phyloP scores from a whole-genome alignment of 345 rosid species.

The Excoecaria agallocha region DNA sequence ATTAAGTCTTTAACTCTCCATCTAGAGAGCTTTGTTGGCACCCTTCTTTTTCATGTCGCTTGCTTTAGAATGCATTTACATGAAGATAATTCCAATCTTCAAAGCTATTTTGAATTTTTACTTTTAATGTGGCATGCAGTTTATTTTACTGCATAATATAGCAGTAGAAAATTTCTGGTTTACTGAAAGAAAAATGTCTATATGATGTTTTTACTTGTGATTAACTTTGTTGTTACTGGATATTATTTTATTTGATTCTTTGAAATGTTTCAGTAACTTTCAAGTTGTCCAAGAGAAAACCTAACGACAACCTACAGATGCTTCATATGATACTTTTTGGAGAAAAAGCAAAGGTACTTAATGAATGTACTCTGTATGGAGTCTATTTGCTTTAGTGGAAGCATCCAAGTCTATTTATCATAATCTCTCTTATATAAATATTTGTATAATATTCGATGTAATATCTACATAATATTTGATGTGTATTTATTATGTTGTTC shows the following conservation, averaged over 20 bases:
- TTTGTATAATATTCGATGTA: too few relatives aligned
- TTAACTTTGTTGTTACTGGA: conserved; percentile 14
- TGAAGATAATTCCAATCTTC: background rate
- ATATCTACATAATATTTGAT: background rate
- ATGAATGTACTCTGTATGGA: background rate
- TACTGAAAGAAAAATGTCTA: background rate
- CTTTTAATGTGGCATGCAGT: background rate
- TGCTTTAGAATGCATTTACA: background rate
- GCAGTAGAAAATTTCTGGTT: background rate
- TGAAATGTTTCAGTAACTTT: conserved; percentile 75
- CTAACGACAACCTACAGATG: conserved; percentile 75
- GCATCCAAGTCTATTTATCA: background rate
- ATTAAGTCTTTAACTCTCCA: background rate
- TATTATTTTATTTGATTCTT: conserved; percentile 21
- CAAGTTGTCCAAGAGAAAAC: conserved; percentile 91
- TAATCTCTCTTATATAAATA: too few relatives aligned
- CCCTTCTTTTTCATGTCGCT: background rate
- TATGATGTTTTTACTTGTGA: conserved; percentile 4
- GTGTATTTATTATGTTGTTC: conserved; percentile 19
- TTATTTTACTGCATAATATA: conserved; percentile 1
- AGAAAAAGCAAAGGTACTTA: conserved; percentile 91
- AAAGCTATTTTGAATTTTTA: background rate
- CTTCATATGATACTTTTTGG: conserved; percentile 83
- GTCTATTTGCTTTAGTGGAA: background rate
- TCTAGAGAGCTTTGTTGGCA: background rate